phyloP scores from a whole-genome alignment of 106 monocot genomes.

The Cymbidium sinense region DNA sequence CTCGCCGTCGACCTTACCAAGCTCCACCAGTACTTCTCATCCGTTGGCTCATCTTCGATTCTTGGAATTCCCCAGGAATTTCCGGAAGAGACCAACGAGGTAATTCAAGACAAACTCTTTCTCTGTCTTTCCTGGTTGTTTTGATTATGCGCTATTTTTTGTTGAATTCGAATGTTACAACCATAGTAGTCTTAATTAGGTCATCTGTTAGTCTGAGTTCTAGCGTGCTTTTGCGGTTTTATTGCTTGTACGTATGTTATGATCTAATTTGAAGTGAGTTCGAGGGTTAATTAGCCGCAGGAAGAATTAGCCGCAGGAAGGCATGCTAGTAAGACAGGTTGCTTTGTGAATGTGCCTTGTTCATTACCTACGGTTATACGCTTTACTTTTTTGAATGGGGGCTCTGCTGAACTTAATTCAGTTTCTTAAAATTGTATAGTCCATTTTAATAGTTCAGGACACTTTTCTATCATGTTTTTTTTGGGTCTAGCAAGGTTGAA shows the following conservation, averaged over 20 bases:
- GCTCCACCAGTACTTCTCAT: slow-evolving; percentile 42
- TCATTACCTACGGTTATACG: too few species aligned
- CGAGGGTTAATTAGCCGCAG: background rate
- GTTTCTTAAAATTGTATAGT: too few species aligned
- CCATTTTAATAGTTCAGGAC: too few species aligned
- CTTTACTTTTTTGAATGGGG: too few species aligned
- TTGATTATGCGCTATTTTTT: background rate
- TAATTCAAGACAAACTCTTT: background rate
- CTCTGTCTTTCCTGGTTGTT: background rate
- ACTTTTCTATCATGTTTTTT: too few species aligned
- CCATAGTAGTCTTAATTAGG: background rate
- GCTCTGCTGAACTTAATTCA: too few species aligned
- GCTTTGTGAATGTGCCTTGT: too few species aligned
- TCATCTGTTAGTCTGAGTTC: background rate
- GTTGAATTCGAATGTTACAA: background rate
- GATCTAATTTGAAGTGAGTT: background rate
- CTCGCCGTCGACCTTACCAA: slow-evolving; percentile 82
- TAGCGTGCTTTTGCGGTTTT: background rate
- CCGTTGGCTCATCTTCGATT: slow-evolving; percentile 4
- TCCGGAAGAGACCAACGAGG: slow-evolving; percentile 53
- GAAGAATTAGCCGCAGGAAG: background rate
- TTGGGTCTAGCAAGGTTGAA: too few species aligned
- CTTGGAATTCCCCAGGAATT: slow-evolving; percentile 10
- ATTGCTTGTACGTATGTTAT: background rate
- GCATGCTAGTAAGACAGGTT: background rate